Evolutionary conservation across 1,284 basidiomycete species (phyloP).

Genomic region (Trichosporon sp.): DNA sequence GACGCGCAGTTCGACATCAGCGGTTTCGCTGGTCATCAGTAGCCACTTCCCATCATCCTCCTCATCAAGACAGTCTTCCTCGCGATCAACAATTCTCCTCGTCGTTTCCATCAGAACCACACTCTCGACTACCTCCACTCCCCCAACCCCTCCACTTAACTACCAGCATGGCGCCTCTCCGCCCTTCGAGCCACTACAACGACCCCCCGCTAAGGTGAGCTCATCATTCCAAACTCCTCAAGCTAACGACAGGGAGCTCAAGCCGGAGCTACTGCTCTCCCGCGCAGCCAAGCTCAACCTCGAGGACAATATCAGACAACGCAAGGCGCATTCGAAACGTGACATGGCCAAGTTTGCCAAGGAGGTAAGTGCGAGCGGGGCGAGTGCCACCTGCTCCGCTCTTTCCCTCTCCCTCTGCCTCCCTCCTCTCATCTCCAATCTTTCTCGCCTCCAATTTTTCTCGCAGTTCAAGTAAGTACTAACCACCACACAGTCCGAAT

Average conservation of each 20-base stretch:
- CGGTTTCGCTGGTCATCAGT: too few species aligned
- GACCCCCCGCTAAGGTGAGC: background rate
- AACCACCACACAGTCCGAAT: constrained; percentile 24
- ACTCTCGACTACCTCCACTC: background rate
- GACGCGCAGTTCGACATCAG: too few species aligned
- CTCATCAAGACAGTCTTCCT: background rate
- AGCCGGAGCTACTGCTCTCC: background rate
- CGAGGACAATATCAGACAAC: constrained; percentile 17
- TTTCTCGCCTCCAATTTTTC: background rate
- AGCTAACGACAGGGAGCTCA: background rate
- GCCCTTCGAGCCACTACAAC: background rate
- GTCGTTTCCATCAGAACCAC: background rate
- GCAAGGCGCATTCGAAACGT: constrained; percentile 28
- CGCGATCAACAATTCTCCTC: background rate
- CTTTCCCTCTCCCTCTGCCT: too few species aligned
- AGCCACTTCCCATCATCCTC: background rate
- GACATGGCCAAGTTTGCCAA: constrained; percentile 29
- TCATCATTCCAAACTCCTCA: too few species aligned
- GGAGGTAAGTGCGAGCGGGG: constrained; percentile 26
- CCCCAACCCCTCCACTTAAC: background rate
- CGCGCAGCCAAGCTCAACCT: background rate
- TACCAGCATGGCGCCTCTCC: background rate
- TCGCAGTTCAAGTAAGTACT: too few species aligned
- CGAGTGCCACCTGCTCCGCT: background rate
- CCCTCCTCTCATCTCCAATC: background rate